phyloP scores from a whole-genome alignment of 1,284 basidiomycete genomes.

The Ustilago bromivora region DNA sequence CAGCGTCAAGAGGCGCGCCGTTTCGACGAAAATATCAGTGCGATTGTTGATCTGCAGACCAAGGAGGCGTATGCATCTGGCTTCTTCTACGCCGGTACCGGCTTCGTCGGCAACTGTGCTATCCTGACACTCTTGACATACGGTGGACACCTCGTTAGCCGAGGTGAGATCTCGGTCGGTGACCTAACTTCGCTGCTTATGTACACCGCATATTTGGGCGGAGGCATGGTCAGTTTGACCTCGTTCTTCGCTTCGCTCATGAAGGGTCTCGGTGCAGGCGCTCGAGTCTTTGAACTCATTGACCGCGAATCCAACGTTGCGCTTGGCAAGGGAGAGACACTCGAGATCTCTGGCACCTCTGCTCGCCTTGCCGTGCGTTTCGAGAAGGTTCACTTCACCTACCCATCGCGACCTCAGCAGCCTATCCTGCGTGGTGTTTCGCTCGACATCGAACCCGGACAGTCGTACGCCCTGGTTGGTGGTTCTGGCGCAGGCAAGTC shows the following conservation, averaged over 20 bases:
- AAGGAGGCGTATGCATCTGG: slow-evolving; percentile 91
- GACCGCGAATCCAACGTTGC: slow-evolving; percentile 73
- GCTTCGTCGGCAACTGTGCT: slow-evolving; percentile 94
- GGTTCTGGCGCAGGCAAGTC: slow-evolving; percentile 76
- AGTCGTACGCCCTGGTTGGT: slow-evolving; percentile 70
- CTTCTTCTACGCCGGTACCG: slow-evolving; percentile 87
- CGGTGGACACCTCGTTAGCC: slow-evolving; percentile 89
- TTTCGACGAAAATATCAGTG: slow-evolving; percentile 75
- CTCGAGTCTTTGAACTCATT: slow-evolving; percentile 90
- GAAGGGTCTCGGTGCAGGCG: slow-evolving; percentile 89
- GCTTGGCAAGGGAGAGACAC: slow-evolving; percentile 48
- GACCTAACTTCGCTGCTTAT: slow-evolving; percentile 79
- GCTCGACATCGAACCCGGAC: slow-evolving; percentile 67
- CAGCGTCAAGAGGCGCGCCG: slow-evolving; percentile 77
- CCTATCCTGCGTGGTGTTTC: slow-evolving; percentile 70
- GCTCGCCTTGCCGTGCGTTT: slow-evolving; percentile 67
- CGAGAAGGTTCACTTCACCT: slow-evolving; percentile 71
- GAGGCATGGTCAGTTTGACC: slow-evolving; percentile 71
- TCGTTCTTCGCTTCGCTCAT: slow-evolving; percentile 72
- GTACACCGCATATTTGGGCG: slow-evolving; percentile 91
- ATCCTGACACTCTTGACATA: slow-evolving; percentile 90
- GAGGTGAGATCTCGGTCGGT: slow-evolving; percentile 80
- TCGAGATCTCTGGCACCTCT: slow-evolving; percentile 14
- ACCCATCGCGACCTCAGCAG: slow-evolving; percentile 68
- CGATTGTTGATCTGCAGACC: slow-evolving; percentile 81